Conservation (phyloP, 148 eudicot species). For the Camellia granthamiana region DNA sequence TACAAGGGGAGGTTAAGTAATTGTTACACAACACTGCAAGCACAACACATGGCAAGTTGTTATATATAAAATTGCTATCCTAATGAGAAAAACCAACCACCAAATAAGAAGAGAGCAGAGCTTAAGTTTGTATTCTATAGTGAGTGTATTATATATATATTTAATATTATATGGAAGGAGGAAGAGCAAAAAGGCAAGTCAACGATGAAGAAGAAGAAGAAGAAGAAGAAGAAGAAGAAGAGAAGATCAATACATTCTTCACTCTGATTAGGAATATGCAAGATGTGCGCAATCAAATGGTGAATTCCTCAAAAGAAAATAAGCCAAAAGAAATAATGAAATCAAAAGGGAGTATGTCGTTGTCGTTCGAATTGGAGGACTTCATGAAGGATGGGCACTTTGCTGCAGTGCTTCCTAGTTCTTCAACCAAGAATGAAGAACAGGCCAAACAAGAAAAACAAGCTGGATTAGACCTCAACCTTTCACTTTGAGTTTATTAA, state of each 20-base stretch:
- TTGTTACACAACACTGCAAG: not conserved
- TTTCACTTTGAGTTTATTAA: not conserved
- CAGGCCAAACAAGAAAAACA: not conserved
- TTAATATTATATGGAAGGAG: not conserved
- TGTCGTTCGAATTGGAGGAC: conserved; percentile 36
- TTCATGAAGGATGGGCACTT: conserved; percentile 11
- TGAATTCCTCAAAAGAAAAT: not conserved
- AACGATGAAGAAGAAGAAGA: conserved; percentile 21
- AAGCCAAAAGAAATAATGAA: not conserved
- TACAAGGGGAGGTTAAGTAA: not conserved
- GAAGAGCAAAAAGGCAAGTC: not conserved
- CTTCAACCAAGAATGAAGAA: not conserved
- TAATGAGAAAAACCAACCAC: not conserved
- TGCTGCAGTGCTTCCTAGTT: not conserved
- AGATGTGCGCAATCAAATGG: conserved; percentile 14
- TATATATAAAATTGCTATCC: not conserved
- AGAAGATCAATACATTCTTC: conserved; percentile 42
- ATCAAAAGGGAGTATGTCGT: conserved; percentile 24
- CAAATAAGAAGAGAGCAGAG: not conserved
- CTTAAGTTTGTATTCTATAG: not conserved
- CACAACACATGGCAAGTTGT: too few species aligned
- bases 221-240: conserved; percentile 22
- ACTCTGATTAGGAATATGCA: conserved; percentile 26
- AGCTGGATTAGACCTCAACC: conserved; percentile 4
- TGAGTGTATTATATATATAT: too few species aligned